Conservation (phyloP, 176 grass and related monocot species). For the Triticum timopheevii region DNA sequence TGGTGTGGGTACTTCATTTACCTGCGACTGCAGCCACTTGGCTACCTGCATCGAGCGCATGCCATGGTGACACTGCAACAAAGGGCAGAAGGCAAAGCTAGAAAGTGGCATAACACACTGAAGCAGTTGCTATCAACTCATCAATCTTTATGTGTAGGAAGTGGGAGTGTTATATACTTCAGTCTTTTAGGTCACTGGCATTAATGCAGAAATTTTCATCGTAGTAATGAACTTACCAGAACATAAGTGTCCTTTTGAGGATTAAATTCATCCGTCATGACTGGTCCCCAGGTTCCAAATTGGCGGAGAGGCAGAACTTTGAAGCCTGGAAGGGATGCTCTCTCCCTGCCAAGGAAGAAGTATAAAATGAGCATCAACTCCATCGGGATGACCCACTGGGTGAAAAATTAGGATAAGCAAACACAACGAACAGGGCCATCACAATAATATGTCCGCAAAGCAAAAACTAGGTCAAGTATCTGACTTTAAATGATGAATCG, state of each 20-base stretch:
- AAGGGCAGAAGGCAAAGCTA: background rate
- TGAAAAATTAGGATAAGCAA: background rate
- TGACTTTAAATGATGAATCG: background rate
- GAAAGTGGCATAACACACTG: background rate
- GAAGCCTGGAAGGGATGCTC: constrained; percentile 87
- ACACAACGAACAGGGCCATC: background rate
- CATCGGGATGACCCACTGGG: background rate
- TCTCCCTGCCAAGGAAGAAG: constrained; percentile 49
- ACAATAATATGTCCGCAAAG: background rate
- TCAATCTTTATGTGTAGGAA: background rate
- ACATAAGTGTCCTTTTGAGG: constrained; percentile 96
- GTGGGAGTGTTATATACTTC: background rate
- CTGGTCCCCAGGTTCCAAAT: constrained; percentile 92
- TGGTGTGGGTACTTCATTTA: constrained; percentile 19
- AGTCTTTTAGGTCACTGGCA: background rate
- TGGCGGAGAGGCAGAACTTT: constrained; percentile 83
- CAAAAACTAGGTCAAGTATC: background rate
- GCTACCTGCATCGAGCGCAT: constrained; percentile 93
- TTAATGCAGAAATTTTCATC: background rate
- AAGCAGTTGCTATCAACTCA: background rate
- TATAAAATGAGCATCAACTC: constrained; percentile 26
- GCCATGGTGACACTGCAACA: constrained; percentile 82
- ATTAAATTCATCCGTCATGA: constrained; percentile 93
- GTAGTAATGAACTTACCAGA: constrained; percentile 45
- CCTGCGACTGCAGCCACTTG: constrained; percentile 97